Conservation (phyloP, 495 filamentous ascomycete species). For the Talaromyces adpressus region DNA sequence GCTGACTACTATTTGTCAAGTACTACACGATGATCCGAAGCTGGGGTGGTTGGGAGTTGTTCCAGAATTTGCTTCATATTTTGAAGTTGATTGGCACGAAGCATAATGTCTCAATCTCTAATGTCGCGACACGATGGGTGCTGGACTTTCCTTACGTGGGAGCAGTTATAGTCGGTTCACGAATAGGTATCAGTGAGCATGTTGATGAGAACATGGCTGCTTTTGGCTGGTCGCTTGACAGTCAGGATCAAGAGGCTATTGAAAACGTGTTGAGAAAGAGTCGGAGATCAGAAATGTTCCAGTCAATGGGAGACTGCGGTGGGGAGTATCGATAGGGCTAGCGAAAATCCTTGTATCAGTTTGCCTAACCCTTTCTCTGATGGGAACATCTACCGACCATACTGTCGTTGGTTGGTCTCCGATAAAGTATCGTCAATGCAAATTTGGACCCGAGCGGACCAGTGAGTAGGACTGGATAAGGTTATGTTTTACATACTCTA, state of each 20-base stretch:
- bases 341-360: too few relatives aligned
- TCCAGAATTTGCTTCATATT: conserved; percentile 20
- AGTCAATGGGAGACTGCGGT: conserved; percentile 34
- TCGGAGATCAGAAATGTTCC: conserved; percentile 19
- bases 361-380: too few relatives aligned
- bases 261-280: conserved; percentile 15
- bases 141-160: conserved; percentile 32
- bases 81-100: conserved; percentile 21
- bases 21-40: conserved; percentile 34
- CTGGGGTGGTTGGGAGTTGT: conserved; percentile 19
- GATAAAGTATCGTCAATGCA: too few relatives aligned
- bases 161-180: conserved; percentile 33
- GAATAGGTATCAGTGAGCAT: conserved; percentile 29
- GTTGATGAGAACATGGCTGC: conserved; percentile 27
- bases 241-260: conserved; percentile 19
- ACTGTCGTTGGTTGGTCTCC: too few relatives aligned
- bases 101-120: conserved; percentile 23
- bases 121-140: conserved; percentile 33
- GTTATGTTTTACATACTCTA: too few relatives aligned
- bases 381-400: too few relatives aligned
- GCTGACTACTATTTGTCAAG: conserved; percentile 11
- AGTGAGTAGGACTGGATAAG: too few relatives aligned
- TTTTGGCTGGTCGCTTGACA: conserved; percentile 24
- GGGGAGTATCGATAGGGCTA: conserved; percentile 26
- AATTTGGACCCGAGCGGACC: too few relatives aligned